Evolutionary conservation across 345 rosid species (phyloP).

Genomic region (Durio zibethinus): DNA sequence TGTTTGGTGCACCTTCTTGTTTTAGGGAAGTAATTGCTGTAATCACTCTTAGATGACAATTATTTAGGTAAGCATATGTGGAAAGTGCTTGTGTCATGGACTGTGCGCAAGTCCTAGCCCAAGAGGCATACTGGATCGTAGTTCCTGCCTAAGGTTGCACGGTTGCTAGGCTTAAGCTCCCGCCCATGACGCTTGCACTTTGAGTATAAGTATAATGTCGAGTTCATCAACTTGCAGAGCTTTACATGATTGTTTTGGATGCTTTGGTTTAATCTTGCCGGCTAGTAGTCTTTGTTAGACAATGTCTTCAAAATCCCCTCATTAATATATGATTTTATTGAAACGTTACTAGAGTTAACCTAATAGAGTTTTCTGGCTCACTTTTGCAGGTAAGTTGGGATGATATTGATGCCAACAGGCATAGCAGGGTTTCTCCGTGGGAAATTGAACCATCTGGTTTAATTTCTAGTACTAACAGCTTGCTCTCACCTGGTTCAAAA

Average conservation of each 20-base stretch:
- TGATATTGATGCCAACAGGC: constrained; percentile 53
- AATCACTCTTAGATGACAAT: neutral
- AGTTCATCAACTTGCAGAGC: neutral
- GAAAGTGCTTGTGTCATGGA: too few species aligned
- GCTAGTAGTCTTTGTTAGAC: neutral
- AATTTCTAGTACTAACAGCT: constrained; percentile 46
- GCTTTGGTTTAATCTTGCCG: constrained; percentile 30
- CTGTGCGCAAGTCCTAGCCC: too few species aligned
- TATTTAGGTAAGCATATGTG: neutral
- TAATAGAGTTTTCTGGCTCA: neutral
- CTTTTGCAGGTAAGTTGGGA: constrained; percentile 86
- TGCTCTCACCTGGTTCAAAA: constrained; percentile 62
- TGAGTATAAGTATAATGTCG: neutral
- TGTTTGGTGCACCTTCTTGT: neutral
- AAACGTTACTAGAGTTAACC: neutral
- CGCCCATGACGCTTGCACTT: too few species aligned
- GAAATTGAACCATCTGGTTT: constrained; percentile 79
- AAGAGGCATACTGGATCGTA: too few species aligned
- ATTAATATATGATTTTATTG: neutral
- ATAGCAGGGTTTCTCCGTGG: constrained; percentile 92
- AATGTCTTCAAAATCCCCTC: neutral
- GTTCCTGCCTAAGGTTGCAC: too few species aligned
- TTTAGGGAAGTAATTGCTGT: neutral
- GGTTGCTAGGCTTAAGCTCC: too few species aligned
- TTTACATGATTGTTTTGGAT: constrained; percentile 3